Conservation (phyloP, 176 grass and related monocot species). For the Musa acuminata region DNA sequence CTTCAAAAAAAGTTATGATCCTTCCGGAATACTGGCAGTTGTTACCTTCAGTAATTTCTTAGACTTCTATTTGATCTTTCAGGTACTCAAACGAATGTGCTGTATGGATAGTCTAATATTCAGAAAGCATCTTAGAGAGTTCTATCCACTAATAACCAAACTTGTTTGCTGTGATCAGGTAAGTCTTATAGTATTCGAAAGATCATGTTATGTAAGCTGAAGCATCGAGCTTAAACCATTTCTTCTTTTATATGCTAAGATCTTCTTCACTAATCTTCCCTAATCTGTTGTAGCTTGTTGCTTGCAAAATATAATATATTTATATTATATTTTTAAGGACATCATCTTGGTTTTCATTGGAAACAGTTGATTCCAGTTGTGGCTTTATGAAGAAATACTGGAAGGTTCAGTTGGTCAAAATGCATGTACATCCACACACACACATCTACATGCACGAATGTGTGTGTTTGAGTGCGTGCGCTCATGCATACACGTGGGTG, state of each 20-base stretch:
- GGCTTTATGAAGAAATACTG: too few relatives aligned
- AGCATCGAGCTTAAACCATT: neutral
- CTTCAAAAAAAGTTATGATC: too few relatives aligned
- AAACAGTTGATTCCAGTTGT: neutral
- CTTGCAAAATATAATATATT: neutral
- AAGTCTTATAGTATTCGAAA: neutral
- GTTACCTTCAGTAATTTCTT: too few relatives aligned
- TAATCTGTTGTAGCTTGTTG: neutral
- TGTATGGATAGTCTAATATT: slow-evolving; percentile 86
- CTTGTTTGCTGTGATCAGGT: slow-evolving; percentile 99
- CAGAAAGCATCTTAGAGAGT: slow-evolving; percentile 86
- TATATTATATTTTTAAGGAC: neutral
- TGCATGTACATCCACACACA: too few relatives aligned
- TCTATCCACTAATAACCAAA: slow-evolving; percentile 97
- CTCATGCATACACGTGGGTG: neutral
- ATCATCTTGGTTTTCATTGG: neutral
- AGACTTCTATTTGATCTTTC: slow-evolving; percentile 19
- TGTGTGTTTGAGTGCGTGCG: neutral
- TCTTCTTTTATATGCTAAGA: too few relatives aligned
- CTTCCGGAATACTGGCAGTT: too few relatives aligned
- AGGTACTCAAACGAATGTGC: slow-evolving; percentile 96
- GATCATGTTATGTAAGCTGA: neutral
- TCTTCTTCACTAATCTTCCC: neutral
- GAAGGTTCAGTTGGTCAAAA: too few relatives aligned
- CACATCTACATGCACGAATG: too few relatives aligned